A percentile compares a stretch with the other conserved stretches of the same genome.
phyloP scores from a whole-genome alignment of 2,329 filamentous ascomycete species.

The Akanthomyces uredinophilus region DNA sequence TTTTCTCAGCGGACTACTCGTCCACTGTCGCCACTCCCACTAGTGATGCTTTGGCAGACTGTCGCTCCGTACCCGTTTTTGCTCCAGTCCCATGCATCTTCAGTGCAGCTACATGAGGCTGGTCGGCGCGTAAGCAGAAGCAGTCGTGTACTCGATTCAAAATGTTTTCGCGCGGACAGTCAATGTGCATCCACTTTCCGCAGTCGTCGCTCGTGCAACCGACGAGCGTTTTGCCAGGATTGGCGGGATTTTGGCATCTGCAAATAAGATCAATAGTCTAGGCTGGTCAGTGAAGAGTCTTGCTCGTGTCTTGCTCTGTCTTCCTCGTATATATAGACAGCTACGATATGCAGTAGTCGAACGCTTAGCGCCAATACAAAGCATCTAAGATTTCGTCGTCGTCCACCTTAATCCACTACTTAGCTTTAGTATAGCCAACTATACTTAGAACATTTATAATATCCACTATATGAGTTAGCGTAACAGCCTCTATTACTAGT shows the following conservation, averaged over 20 bases:
- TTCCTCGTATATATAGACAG: background rate
- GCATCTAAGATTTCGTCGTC: background rate
- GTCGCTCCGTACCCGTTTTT: background rate
- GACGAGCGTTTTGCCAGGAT: background rate
- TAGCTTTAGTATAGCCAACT: background rate
- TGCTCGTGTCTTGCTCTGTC: no score
- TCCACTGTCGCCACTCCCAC: no score
- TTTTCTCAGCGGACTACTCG: no score
- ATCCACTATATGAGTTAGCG: background rate
- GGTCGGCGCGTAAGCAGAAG: background rate
- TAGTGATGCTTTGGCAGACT: background rate
- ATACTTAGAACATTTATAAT: background rate
- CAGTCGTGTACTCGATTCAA: background rate
- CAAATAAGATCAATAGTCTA: background rate
- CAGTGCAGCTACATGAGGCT: background rate
- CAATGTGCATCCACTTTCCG: background rate
- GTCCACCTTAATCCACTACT: background rate
- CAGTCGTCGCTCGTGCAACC: background rate
- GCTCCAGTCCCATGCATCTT: background rate
- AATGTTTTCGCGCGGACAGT: background rate
- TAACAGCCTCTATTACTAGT: background rate
- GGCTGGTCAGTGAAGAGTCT: background rate
- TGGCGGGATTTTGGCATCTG: background rate
- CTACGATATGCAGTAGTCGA: background rate
- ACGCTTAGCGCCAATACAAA: background rate